Conservation (phyloP, 495 filamentous ascomycete species). For the Halenospora varia region DNA sequence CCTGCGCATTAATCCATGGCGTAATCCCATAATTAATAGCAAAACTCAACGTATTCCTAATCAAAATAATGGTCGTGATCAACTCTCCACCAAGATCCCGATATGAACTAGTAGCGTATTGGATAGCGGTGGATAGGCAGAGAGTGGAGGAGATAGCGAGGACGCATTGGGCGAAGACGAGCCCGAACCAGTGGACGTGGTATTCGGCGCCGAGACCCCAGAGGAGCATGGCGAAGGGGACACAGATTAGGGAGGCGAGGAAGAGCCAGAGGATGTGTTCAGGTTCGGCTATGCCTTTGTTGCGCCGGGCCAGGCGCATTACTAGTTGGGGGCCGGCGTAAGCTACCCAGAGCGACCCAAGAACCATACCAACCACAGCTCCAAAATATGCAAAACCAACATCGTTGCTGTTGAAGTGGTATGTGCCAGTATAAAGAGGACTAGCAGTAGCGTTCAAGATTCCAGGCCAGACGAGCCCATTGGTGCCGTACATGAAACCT, state of each 20-base stretch:
- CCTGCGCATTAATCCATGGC: slow-evolving; percentile 32
- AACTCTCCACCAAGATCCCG: slow-evolving; percentile 50
- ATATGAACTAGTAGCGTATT: slow-evolving; percentile 6
- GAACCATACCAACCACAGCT: slow-evolving; percentile 8
- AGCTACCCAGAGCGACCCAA: slow-evolving; percentile 38
- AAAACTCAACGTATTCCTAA: slow-evolving; percentile 33
- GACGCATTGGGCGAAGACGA: slow-evolving; percentile 57
- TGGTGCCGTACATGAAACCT: slow-evolving; percentile 28
- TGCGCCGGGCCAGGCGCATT: slow-evolving; percentile 31
- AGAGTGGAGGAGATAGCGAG: slow-evolving; percentile 53
- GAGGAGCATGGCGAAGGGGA: slow-evolving; percentile 53
- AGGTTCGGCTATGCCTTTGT: slow-evolving; percentile 58
- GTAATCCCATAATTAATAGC: slow-evolving; percentile 34
- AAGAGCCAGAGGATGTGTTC: slow-evolving; percentile 65
- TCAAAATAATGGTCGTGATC: slow-evolving; percentile 41
- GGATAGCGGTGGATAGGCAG: slow-evolving; percentile 35
- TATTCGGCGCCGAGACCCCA: slow-evolving; percentile 64
- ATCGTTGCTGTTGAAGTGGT: slow-evolving; percentile 4
- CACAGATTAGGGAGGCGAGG: slow-evolving; percentile 43
- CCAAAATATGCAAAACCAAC: slow-evolving; percentile 11
- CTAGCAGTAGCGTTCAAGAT: slow-evolving; percentile 25
- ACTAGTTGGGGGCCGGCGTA: slow-evolving; percentile 36
- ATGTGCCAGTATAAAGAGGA: slow-evolving; percentile 9
- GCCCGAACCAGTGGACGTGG: slow-evolving; percentile 31
- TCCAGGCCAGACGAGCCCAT: slow-evolving; percentile 25